phyloP scores from a whole-genome alignment of 148 eudicot species.

The Persicaria tinctoria region DNA sequence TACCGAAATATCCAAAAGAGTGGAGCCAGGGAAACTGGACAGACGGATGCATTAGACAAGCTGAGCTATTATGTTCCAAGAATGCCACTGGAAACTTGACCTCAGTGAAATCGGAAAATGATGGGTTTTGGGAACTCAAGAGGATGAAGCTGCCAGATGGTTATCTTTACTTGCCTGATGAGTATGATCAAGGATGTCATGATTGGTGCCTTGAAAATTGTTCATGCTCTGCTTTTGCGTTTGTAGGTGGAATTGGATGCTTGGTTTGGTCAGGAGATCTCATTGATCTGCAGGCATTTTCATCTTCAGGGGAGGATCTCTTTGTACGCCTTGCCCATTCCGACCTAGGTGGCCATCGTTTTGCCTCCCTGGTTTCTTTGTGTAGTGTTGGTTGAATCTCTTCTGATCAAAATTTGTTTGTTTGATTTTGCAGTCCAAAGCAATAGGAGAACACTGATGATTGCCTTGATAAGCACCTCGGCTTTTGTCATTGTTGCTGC shows the following conservation, averaged over 20 bases:
- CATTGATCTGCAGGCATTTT: constrained; percentile 31
- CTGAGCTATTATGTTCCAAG: constrained; percentile 1
- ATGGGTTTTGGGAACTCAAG: constrained; percentile 29
- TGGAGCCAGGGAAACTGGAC: constrained; percentile 38
- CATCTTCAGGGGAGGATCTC: constrained; percentile 34
- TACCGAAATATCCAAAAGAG: constrained; percentile 21
- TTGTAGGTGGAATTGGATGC: constrained; percentile 41
- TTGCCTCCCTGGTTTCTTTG: background rate
- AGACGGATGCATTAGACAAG: constrained; percentile 43
- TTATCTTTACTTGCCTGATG: constrained; percentile 12
- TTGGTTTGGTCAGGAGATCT: constrained; percentile 41
- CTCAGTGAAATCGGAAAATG: constrained; percentile 22
- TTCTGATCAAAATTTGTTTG: background rate
- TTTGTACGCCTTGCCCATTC: constrained; percentile 40
- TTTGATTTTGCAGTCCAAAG: background rate
- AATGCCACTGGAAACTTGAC: constrained; percentile 3
- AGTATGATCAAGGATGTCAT: constrained; percentile 30
- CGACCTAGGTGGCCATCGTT: constrained; percentile 33
- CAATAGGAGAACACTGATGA: background rate
- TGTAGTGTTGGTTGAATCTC: background rate
- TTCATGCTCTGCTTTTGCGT: constrained; percentile 45
- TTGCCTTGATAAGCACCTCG: constrained; percentile 7
- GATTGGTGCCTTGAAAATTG: constrained; percentile 40
- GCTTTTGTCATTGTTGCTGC: background rate
- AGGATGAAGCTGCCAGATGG: constrained; percentile 46